These are phyloP conservation scores for Pseudogymnoascus sp. DNA, from an alignment of 2,329 filamentous ascomycete genomes.

Conservation along the genomic window DNA sequence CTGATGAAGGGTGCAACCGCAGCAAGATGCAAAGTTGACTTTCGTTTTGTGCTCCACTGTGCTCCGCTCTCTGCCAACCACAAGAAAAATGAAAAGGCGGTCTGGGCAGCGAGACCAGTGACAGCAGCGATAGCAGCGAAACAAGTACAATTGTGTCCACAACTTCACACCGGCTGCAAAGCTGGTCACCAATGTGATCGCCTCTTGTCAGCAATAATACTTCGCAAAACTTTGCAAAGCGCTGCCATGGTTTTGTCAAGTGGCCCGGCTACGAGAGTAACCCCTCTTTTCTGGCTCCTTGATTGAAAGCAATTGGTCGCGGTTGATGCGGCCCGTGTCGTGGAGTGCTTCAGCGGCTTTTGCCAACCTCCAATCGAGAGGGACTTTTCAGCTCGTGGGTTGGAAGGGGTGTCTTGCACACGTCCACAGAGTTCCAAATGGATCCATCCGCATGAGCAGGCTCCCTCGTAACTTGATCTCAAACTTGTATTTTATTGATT, in stretches of 20 bases:
- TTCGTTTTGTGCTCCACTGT: neutral
- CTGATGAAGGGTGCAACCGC: neutral
- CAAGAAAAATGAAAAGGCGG: slow-evolving; percentile 4
- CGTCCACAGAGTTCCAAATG: neutral
- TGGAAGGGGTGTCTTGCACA: neutral
- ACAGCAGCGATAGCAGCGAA: neutral
- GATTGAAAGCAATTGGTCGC: slow-evolving; percentile 3
- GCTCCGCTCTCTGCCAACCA: slow-evolving; percentile 5
- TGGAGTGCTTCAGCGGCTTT: neutral
- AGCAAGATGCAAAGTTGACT: neutral
- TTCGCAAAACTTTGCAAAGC: neutral
- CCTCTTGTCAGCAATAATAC: neutral
- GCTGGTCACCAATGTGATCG: slow-evolving; percentile 5
- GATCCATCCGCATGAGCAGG: slow-evolving; percentile 2
- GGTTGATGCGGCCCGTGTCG: neutral
- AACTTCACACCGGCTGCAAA: neutral
- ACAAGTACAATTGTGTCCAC: neutral
- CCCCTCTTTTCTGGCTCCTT: neutral
- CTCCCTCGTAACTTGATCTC: neutral
- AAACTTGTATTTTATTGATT: neutral
- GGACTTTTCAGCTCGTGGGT: neutral
- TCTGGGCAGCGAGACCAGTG: slow-evolving; percentile 1
- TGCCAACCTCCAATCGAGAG: neutral
- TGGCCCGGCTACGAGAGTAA: neutral
- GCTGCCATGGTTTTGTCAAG: neutral